phyloP scores from a whole-genome alignment of 2,329 filamentous ascomycete genomes.

The Phoma sp. region DNA sequence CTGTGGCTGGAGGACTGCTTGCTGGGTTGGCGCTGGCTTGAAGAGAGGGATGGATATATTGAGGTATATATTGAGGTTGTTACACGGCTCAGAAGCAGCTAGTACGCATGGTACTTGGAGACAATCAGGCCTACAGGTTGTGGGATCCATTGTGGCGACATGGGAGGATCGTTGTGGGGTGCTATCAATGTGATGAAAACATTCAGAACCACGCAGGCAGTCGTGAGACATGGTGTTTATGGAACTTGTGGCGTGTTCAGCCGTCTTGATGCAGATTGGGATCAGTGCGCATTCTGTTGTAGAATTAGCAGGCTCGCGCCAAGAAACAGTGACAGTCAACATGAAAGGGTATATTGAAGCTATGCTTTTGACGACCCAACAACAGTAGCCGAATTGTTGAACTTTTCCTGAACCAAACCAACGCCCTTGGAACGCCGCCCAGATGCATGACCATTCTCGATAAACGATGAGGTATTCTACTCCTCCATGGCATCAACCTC shows the following conservation, averaged over 20 bases:
- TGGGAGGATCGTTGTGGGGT: too few species aligned
- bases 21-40: constrained; percentile 29
- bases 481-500: constrained; percentile 60
- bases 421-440: constrained; percentile 35
- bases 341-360: constrained; percentile 38
- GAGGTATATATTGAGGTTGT: too few species aligned
- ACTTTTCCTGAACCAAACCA: constrained; percentile 25
- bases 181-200: too few species aligned
- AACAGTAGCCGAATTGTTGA: constrained; percentile 18
- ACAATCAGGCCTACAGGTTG: background rate
- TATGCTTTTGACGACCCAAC: constrained; percentile 23
- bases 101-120: background rate
- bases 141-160: too few species aligned
- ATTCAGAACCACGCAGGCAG: too few species aligned
- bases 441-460: constrained; percentile 23
- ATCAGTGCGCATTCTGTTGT: too few species aligned
- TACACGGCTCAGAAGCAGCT: background rate
- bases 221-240: too few species aligned
- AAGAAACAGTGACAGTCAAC: background rate
- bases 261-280: background rate
- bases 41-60: background rate
- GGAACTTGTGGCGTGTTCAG: too few species aligned
- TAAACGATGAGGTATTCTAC: constrained; percentile 26
- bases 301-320: too few species aligned
- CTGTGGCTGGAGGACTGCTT: constrained; percentile 28